Base-by-base conservation (phyloP, 2,329 filamentous ascomycete genomes). In the Pseudogymnoascus sp. region DNA sequence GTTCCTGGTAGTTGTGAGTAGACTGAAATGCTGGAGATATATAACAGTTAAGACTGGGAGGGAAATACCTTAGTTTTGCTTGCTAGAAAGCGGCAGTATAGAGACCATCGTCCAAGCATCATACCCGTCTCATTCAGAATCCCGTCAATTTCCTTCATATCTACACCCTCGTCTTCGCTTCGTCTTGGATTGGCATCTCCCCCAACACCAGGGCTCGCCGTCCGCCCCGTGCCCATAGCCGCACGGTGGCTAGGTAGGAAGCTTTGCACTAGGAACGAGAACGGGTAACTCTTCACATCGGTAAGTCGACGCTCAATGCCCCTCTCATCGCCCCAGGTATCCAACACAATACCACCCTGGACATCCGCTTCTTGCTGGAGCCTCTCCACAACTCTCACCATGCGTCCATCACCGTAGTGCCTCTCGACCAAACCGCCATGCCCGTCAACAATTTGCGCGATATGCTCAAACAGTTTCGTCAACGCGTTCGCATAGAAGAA, bases 231-330 rank as follows among this genome's bases (percentile, higher is more conserved):
- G 1, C 83, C 84, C 9, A 71, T 68, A 39, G 80, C 74, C 6
- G 75, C 78, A 63, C 87, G 87, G 62, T 90, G 87, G 30, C 82
- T 79, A 0, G 90, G 85, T 53, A 96, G 73, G 72, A 96, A 97
- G 75, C 92, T 97, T 74, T 97, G 92, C 0, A 97, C 92, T 47
- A 99, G 77, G 71, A 99, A 99, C 0, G 92, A 96, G 73, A 96
- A 99, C 0, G 94, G 92, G 71, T 99, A 99, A 61, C 92, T 96
- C 76, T 95, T 97, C 73, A 96, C 90, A 70, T 99, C 94, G 2
- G 90, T 97, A 64, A 99, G 78, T 70, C 88, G 90, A 68, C 93
- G 84, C 70, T 93, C 89, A 57, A 99, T 84, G 63, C 80, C 83
- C 62, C 91, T 83, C 71, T 97, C 93, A 66, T 99, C 94, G 61